Evolutionary conservation across 768 basidiomycete genomes (phyloP), one percentile per base, ranked within the genome.

Genomic region (Chlorophyllum brunneum): DNA sequence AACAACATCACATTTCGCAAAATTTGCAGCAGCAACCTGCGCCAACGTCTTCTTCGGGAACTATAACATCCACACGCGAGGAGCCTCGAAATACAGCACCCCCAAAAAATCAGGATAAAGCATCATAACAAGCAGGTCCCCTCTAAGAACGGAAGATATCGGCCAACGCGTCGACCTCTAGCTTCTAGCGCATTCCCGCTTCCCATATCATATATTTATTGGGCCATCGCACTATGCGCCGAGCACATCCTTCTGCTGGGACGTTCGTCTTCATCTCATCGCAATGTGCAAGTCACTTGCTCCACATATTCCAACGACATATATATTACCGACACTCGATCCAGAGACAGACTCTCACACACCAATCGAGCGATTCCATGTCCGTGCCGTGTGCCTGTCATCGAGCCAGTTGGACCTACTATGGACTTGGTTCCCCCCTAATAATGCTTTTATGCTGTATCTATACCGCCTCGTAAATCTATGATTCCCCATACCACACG

Each of bases 1-100:
- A 42, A 61, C 61, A 54, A 31, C 48, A 18, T 15, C 16, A 34
- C 47, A 8, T 24, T 37, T 33, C 39, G 42, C 36, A 51, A 22
- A 22, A 18, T n/a, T 20, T 33, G 30, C 54, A 45, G 38, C 54
- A 43, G 22, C 45, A 40, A 27, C 20, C 49, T 24, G 38, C 40
- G 20, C 31, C 53, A 27, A 36, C 27, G 20, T 41, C 54, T 5
- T 16, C 41, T 24, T 43, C 48, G 24, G 15, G 18, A 16, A 26
- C 20, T 31, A 38, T 30, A 31, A 29, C 47, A 36, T 20, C 26
- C 3, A 33, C 30, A 29, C 46, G 29, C 24, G 39, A 51, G 41
- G 31, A 31, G 20, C 3, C 16, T 30, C 38, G n/a, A 22, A 44
- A 30, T 5, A 24, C 39, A 41, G 26, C 38, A 40, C 20, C 48